Base-by-base conservation (phyloP, 192 early-diverging fungal species). In the Gryganskiella cystojenkinii region DNA sequence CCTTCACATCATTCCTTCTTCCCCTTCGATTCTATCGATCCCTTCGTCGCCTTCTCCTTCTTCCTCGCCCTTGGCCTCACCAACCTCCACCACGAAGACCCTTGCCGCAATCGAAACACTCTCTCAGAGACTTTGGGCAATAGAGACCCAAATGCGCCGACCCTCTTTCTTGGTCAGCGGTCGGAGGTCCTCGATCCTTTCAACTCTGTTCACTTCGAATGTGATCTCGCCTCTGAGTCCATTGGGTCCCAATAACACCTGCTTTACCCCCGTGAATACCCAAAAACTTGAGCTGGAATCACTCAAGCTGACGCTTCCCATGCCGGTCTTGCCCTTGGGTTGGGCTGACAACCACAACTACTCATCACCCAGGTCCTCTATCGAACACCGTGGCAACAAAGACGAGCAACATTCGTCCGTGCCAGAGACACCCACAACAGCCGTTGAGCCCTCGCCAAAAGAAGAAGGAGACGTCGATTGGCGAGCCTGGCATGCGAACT, bases 91-190 rank as follows among this genome's bases (percentile, higher is more conserved):
- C 14, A 40, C 46, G 15, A 11, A 20, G 17, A 22, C 60, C 4
- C 33, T 63, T 2, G 42, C 50, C 33, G 33, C 33, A 15, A 31
- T 63, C 31, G 73, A 76, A 14, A 33, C 42, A 3, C 40, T 78
- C 1, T 78, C 74, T 15, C 61, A 78, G 30, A 60, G 57, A 17
- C 65, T 78, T 30, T 69, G 17, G 67, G 43, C 61, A 1, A 64
- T 69, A 40, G 74, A 78, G n/a, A 64, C 55, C 7, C 74, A 78
- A 19, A 57, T 78, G 74, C n/a, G 67, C 35, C 31, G 74, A 30
- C 58, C 74, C 11, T 78, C 74, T 7, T 78, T 78, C 35, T 56
- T 78, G 40, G 67, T 69, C 33, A 25, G 63, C 35, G 14, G n/a
- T n/a, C n/a, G 61, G 19, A 34, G 65, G 20, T 37, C 61, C 1